Conservation (phyloP, 345 rosid species). For the Aquilaria yunnanensis region DNA sequence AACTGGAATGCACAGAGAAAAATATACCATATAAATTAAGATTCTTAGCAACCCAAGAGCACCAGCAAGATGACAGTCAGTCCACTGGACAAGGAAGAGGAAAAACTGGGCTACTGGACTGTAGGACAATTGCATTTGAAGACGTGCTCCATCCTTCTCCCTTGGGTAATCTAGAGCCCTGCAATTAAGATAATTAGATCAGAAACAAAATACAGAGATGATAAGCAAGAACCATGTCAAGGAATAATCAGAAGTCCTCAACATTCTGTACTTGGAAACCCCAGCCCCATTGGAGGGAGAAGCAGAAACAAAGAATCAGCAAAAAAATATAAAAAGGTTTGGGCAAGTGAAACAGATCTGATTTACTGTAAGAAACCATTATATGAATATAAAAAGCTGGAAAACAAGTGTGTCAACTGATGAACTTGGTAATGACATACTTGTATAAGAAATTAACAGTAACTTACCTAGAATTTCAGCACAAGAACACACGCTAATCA, state of each 20-base stretch:
- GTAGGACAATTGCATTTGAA: conserved; percentile 92
- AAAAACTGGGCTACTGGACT: conserved; percentile 86
- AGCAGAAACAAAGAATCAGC: too few relatives aligned
- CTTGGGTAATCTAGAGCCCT: conserved; percentile 83
- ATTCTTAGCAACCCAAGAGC: conserved; percentile 84
- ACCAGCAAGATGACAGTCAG: conserved; percentile 90
- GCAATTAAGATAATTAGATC: conserved; percentile 7
- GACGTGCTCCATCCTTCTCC: conserved; percentile 71
- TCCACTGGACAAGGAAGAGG: conserved; percentile 95
- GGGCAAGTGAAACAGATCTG: too few relatives aligned
- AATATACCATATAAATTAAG: conserved; percentile 65
- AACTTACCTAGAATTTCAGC: too few relatives aligned
- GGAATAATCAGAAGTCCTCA: background rate
- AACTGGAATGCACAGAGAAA: background rate
- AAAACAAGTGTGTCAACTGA: too few relatives aligned
- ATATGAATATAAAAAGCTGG: background rate
- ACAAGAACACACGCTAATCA: too few relatives aligned
- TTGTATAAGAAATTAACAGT: too few relatives aligned
- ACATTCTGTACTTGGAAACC: too few relatives aligned
- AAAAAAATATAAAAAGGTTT: too few relatives aligned
- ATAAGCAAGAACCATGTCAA: background rate
- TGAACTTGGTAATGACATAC: too few relatives aligned
- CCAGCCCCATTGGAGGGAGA: too few relatives aligned
- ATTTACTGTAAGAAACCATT: background rate
- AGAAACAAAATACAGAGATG: background rate